phyloP scores from a whole-genome alignment of 495 filamentous ascomycete species.

The Tuber magnatum region DNA sequence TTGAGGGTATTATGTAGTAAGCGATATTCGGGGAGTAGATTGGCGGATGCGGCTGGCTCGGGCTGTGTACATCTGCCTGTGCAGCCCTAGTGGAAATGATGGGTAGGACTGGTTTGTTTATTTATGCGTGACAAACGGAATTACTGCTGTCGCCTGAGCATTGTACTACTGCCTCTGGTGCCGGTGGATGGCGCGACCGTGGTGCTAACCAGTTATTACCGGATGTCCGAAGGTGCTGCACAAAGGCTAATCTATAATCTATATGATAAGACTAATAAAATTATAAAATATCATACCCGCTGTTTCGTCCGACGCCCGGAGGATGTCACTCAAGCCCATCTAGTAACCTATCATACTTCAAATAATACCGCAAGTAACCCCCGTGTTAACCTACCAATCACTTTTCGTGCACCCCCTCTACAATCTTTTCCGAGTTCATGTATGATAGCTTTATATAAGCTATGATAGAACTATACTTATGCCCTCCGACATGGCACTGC shows the following conservation, averaged over 20 bases:
- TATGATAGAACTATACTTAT: no score
- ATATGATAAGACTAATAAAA: not conserved
- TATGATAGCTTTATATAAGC: not conserved
- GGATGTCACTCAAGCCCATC: not conserved
- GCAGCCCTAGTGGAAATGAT: not conserved
- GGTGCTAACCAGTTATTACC: not conserved
- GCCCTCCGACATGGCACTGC: no score
- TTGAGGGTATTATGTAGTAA: not conserved
- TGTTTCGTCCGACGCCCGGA: not conserved
- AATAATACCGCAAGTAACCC: not conserved
- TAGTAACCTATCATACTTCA: not conserved
- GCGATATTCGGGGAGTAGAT: not conserved
- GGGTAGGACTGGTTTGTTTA: not conserved
- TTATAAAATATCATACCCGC: not conserved
- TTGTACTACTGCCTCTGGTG: not conserved
- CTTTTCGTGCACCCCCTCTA: not conserved
- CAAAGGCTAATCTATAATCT: not conserved
- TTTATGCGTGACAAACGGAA: not conserved
- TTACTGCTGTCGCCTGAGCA: not conserved
- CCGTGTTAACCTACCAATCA: not conserved
- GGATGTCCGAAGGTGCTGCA: not conserved
- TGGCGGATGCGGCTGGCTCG: not conserved
- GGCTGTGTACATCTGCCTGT: not conserved
- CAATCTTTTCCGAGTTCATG: not conserved
- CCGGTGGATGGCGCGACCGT: not conserved